Evolutionary conservation across 768 basidiomycete species (phyloP).

Genomic region (Hericium coralloides): DNA sequence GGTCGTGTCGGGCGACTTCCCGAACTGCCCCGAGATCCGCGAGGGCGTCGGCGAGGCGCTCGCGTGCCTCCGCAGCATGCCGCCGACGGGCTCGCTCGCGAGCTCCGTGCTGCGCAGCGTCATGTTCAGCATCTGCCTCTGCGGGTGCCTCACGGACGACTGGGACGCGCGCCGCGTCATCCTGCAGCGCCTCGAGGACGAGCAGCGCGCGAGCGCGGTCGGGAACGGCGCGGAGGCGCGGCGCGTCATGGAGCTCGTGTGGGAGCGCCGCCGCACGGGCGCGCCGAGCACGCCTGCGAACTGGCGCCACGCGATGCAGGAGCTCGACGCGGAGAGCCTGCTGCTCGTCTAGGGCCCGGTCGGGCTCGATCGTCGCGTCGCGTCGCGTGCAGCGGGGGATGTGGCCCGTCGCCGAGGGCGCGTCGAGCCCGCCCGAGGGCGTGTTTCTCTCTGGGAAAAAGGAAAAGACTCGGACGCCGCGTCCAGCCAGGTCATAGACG

Average conservation of each 20-base stretch:
- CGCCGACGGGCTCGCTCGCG: slow-evolving; percentile 25
- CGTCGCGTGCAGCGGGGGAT: no score
- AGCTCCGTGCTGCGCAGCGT: slow-evolving; percentile 65
- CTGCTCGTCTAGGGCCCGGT: slow-evolving; percentile 44
- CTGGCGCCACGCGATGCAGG: slow-evolving; percentile 52
- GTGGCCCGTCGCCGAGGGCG: no score
- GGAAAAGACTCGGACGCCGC: no score
- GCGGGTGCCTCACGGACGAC: slow-evolving; percentile 59
- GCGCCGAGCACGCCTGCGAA: slow-evolving; percentile 31
- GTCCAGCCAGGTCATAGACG: no score
- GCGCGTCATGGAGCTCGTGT: slow-evolving; percentile 47
- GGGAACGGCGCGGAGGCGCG: slow-evolving; percentile 59
- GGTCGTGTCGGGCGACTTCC: slow-evolving; percentile 67
- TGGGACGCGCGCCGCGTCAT: slow-evolving; percentile 33
- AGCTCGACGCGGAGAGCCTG: slow-evolving; percentile 31
- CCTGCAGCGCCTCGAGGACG: slow-evolving; percentile 36
- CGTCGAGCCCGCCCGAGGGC: no score
- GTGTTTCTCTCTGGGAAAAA: no score
- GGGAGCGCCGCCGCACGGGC: slow-evolving; percentile 33
- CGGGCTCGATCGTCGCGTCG: background rate
- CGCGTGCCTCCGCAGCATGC: slow-evolving; percentile 32
- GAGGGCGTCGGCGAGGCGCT: slow-evolving; percentile 47
- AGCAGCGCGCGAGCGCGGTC: slow-evolving; percentile 37
- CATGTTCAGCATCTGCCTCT: slow-evolving; percentile 70
- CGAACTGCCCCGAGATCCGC: slow-evolving; percentile 54